These are phyloP conservation scores for Yarrowia sp. DNA, from an alignment of 805 yeast species.

Conservation along the genomic window DNA sequence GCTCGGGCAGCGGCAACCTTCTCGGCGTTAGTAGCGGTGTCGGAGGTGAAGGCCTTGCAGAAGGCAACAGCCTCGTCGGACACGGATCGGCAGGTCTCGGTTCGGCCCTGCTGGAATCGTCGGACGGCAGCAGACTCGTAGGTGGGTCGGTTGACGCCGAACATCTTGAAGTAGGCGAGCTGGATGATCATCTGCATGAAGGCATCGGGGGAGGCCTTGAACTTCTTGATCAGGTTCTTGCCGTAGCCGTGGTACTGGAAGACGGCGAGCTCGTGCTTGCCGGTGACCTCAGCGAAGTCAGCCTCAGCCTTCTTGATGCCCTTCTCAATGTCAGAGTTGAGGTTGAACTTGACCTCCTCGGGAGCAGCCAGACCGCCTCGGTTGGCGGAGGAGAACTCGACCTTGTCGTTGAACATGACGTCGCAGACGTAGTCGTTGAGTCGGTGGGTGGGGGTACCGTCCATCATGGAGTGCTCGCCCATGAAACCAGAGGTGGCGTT, in stretches of 20 bases:
- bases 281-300: conserved; percentile 56
- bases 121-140: conserved; percentile 96
- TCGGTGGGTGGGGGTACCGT: conserved; percentile 91
- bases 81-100: conserved; percentile 88
- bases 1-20: conserved; percentile 65
- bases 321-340: conserved; percentile 49
- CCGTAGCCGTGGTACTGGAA: conserved; percentile 84
- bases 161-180: conserved; percentile 79
- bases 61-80: conserved; percentile 66
- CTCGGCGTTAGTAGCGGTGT: conserved; percentile 47
- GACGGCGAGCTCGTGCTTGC: conserved; percentile 68
- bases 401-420: conserved; percentile 50
- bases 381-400: conserved; percentile 35
- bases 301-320: conserved; percentile 55
- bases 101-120: conserved; percentile 82
- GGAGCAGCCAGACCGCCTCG: conserved; percentile 34
- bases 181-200: conserved; percentile 87
- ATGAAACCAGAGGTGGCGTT: conserved; percentile 89
- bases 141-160: conserved; percentile 80
- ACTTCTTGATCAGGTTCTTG: conserved; percentile 75
- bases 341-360: conserved; percentile 48
- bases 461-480: conserved; percentile 98
- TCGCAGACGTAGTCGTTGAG: conserved; percentile 72
- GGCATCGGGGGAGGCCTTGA: conserved; percentile 90
- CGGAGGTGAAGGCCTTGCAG: conserved; percentile 69